Evolutionary conservation across 352 stramenopile genomes (phyloP).

Genomic region (Phytopythium litorale): DNA sequence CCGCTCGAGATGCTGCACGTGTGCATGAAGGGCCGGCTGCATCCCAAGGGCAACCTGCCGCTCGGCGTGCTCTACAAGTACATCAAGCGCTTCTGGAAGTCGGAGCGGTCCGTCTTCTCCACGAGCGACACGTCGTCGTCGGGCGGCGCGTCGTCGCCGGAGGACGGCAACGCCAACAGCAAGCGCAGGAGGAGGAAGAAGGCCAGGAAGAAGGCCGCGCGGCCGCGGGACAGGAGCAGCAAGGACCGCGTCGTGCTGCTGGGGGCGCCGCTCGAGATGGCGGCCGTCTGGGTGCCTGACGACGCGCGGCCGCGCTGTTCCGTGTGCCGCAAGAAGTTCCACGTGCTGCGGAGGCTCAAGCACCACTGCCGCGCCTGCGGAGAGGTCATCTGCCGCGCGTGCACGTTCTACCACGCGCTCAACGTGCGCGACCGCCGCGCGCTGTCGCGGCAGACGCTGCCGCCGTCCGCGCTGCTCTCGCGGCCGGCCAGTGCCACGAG

Average conservation of each 20-base stretch:
- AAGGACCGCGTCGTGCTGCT: constrained; percentile 19
- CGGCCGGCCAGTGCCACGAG: background rate
- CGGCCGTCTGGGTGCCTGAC: constrained; percentile 58
- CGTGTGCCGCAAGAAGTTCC: constrained; percentile 64
- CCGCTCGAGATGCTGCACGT: constrained; percentile 39
- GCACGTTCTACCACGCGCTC: constrained; percentile 40
- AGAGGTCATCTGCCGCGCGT: constrained; percentile 58
- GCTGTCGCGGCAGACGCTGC: background rate
- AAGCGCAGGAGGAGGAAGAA: constrained; percentile 3
- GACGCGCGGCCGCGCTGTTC: constrained; percentile 42
- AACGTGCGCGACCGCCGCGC: constrained; percentile 27
- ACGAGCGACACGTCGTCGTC: constrained; percentile 13
- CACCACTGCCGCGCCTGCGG: constrained; percentile 75
- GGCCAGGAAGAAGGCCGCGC: constrained; percentile 7
- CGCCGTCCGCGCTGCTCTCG: background rate
- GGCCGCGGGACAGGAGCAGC: constrained; percentile 13
- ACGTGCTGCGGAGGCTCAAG: constrained; percentile 46
- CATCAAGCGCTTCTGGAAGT: constrained; percentile 57
- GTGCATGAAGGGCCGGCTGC: constrained; percentile 48
- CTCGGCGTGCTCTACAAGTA: constrained; percentile 52
- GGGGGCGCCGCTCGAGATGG: constrained; percentile 45
- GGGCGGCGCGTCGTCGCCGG: background rate
- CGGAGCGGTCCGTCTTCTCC: constrained; percentile 32
- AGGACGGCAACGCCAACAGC: background rate
- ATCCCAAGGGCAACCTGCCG: constrained; percentile 60